phyloP scores from a whole-genome alignment of 1,284 basidiomycete species.

The Cutaneotrichosporon sp. region DNA sequence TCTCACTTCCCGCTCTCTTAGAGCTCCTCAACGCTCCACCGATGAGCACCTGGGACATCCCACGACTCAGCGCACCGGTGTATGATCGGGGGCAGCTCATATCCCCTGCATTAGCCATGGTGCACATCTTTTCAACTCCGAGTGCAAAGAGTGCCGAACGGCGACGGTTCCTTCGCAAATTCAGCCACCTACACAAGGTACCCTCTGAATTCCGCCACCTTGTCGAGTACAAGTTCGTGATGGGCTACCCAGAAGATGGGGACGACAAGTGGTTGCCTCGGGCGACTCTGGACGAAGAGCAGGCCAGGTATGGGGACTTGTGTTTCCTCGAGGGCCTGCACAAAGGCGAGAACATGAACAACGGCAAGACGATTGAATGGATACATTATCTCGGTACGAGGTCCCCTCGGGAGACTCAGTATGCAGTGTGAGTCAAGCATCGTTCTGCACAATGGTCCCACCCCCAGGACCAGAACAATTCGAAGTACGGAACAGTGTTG shows the following conservation, averaged over 20 bases:
- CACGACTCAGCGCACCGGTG: not conserved
- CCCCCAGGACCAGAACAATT: too few species aligned
- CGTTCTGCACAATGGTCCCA: too few species aligned
- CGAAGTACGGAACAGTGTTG: too few species aligned
- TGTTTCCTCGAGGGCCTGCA: slow-evolving; percentile 11
- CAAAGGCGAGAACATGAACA: slow-evolving; percentile 20
- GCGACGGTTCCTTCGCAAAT: slow-evolving; percentile 20
- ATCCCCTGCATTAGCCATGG: slow-evolving; percentile 22
- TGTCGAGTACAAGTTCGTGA: slow-evolving; percentile 28
- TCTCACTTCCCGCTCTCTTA: too few species aligned
- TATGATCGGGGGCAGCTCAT: not conserved
- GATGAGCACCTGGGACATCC: slow-evolving; percentile 14
- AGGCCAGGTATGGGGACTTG: slow-evolving; percentile 21
- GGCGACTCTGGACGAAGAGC: slow-evolving; percentile 15
- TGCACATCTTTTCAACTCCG: slow-evolving; percentile 33
- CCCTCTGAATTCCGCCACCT: slow-evolving; percentile 17
- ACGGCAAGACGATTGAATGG: slow-evolving; percentile 20
- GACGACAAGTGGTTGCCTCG: slow-evolving; percentile 18
- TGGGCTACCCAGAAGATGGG: slow-evolving; percentile 16
- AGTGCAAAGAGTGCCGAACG: slow-evolving; percentile 3
- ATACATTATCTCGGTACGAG: slow-evolving; percentile 30
- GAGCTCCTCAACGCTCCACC: slow-evolving; percentile 17
- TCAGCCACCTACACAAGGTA: slow-evolving; percentile 10
- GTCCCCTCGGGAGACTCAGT: slow-evolving; percentile 7
- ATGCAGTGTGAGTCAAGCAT: slow-evolving; percentile 3